phyloP scores from a whole-genome alignment of 257 asterid genomes.

The Primulina huaijiensis region DNA sequence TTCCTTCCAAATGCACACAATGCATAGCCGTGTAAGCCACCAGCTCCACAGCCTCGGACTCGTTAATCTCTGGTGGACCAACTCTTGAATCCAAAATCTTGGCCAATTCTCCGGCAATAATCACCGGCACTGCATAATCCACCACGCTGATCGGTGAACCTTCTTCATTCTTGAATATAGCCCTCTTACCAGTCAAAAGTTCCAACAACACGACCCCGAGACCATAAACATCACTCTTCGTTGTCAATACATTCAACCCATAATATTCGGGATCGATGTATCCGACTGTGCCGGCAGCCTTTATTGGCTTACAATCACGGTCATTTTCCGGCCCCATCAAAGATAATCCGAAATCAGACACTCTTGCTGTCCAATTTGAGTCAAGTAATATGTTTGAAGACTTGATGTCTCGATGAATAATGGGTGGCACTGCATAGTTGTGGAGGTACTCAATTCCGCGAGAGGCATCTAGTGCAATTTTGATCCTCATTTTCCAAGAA shows the following conservation, averaged over 20 bases:
- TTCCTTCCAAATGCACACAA: slow-evolving; percentile 83
- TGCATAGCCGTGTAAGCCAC: slow-evolving; percentile 84
- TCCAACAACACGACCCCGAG: slow-evolving; percentile 74
- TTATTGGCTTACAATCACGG: slow-evolving; percentile 38
- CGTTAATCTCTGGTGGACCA: slow-evolving; percentile 49
- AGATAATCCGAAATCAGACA: slow-evolving; percentile 83
- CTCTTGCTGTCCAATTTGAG: slow-evolving; percentile 61
- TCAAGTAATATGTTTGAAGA: slow-evolving; percentile 79
- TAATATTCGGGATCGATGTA: slow-evolving; percentile 83
- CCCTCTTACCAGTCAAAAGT: slow-evolving; percentile 71
- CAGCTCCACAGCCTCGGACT: slow-evolving; percentile 76
- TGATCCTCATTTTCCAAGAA: slow-evolving; percentile 83
- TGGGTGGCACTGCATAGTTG: slow-evolving; percentile 78
- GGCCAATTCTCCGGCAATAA: slow-evolving; percentile 52
- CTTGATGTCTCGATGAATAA: slow-evolving; percentile 85
- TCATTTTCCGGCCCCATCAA: slow-evolving; percentile 58
- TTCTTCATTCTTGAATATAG: slow-evolving; percentile 55
- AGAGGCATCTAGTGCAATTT: slow-evolving; percentile 70
- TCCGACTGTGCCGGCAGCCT: slow-evolving; percentile 81
- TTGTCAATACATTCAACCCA: slow-evolving; percentile 66
- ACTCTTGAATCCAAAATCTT: slow-evolving; percentile 55
- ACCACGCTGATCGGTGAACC: slow-evolving; percentile 63
- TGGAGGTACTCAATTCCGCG: slow-evolving; percentile 88
- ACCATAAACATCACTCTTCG: slow-evolving; percentile 87
- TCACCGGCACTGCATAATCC: slow-evolving; percentile 63